phyloP scores from a whole-genome alignment of 1,284 basidiomycete genomes.

The Sporisorium sorghi region DNA sequence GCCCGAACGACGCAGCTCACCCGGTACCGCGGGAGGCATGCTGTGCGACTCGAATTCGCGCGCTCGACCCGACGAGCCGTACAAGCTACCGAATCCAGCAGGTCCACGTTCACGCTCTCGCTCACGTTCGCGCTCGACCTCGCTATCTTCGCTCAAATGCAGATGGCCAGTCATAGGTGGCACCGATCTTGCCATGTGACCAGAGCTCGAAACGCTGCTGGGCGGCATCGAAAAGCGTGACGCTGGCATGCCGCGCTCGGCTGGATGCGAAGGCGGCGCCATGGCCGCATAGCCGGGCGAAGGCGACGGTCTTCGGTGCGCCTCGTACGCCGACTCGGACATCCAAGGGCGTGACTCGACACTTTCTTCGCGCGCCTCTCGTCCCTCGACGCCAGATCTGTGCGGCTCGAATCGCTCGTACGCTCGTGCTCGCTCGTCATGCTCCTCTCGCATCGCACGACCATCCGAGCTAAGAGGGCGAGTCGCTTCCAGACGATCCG shows the following conservation, averaged over 20 bases:
- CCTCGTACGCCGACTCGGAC: conserved; percentile 42
- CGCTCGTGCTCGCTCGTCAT: conserved; percentile 13
- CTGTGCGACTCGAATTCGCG: conserved; percentile 42
- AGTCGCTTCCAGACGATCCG: conserved; percentile 16
- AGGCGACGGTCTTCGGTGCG: conserved; percentile 30
- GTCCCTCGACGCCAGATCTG: conserved; percentile 14
- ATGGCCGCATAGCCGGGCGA: conserved; percentile 32
- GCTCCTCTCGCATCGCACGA: conserved; percentile 11
- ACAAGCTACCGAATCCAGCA: conserved; percentile 23
- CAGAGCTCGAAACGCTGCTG: conserved; percentile 17
- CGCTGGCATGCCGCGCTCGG: conserved; percentile 27
- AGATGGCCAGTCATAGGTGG: conserved; percentile 27
- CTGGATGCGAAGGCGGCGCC: conserved; percentile 44
- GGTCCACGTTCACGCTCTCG: conserved; percentile 24
- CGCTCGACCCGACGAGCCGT: conserved; percentile 21
- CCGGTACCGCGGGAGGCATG: conserved; percentile 27
- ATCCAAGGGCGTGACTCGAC: conserved; percentile 29
- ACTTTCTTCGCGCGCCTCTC: conserved; percentile 18
- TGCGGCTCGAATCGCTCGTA: conserved; percentile 29
- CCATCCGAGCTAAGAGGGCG: conserved; percentile 22
- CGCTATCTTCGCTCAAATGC: conserved; percentile 18
- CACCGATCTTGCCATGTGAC: conserved; percentile 23
- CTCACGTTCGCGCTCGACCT: conserved; percentile 23
- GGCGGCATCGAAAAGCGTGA: conserved; percentile 44
- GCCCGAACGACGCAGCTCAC: conserved; percentile 25